These are phyloP conservation scores for Isochrysis galbana DNA, from an alignment of 78 protist species.

Conservation along the genomic window DNA sequence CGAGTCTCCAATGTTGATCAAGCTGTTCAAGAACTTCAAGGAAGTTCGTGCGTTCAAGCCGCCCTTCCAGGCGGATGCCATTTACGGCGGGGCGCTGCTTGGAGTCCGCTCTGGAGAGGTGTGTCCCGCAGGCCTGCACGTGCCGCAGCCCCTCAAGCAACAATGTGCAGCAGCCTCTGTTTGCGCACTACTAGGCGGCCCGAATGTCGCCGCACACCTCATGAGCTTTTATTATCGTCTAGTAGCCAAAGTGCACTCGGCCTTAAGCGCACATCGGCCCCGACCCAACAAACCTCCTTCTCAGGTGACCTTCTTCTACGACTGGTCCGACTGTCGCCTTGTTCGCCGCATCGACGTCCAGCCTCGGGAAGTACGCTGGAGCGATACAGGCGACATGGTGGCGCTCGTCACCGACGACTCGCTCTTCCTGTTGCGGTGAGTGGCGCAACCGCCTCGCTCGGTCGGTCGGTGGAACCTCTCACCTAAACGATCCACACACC, in stretches of 20 bases:
- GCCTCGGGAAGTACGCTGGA: constrained; percentile 88
- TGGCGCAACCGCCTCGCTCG: no score
- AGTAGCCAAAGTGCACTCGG: no score
- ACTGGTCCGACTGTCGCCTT: constrained; percentile 86
- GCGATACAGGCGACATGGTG: constrained; percentile 77
- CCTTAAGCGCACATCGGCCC: no score
- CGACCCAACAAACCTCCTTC: no score
- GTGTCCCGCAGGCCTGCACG: no score
- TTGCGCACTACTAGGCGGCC: no score
- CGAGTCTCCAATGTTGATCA: not conserved
- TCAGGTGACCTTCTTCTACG: constrained; percentile 85
- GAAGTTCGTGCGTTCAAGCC: constrained; percentile 73
- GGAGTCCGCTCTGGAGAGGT: constrained; percentile 73
- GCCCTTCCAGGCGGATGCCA: constrained; percentile 73
- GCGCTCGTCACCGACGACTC: constrained; percentile 76
- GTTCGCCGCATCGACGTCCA: constrained; percentile 87
- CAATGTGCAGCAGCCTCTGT: no score
- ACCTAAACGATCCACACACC: no score
- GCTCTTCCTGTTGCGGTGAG: constrained; percentile 78
- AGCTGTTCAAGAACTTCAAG: constrained; percentile 86
- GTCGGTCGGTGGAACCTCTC: no score
- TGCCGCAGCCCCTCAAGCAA: no score
- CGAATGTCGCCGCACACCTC: no score
- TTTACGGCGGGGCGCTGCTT: constrained; percentile 91
- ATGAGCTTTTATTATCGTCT: no score